These are phyloP conservation scores for Exophiala viscosa DNA, from an alignment of 2,329 filamentous ascomycete genomes.

Conservation along the genomic window DNA sequence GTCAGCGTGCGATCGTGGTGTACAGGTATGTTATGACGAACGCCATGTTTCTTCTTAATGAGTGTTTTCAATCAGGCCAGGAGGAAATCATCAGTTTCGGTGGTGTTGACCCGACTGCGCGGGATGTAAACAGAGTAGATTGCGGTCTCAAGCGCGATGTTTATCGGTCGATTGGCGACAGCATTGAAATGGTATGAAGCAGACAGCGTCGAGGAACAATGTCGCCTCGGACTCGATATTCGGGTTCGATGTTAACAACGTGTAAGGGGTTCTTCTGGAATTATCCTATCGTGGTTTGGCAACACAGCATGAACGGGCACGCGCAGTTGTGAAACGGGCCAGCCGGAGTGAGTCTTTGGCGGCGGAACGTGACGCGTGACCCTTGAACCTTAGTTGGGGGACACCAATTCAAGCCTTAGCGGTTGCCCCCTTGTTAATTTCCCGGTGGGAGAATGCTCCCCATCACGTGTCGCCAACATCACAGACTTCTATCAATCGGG, in stretches of 20 bases:
- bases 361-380: conserved; percentile 1
- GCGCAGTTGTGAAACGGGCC: conserved; percentile 1
- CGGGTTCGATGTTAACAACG: neutral
- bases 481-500: too few species aligned
- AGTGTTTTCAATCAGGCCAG: conserved; percentile 22
- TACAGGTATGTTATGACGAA: conserved; percentile 5
- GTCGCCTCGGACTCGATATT: neutral
- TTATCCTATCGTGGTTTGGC: neutral
- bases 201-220: too few species aligned
- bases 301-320: conserved; percentile 4
- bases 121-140: conserved; percentile 13
- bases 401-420: too few species aligned
- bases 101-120: conserved; percentile 8
- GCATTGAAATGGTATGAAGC: neutral
- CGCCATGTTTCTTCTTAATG: conserved; percentile 15
- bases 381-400: too few species aligned
- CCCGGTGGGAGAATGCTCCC: too few species aligned
- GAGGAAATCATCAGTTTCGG: conserved; percentile 20
- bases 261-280: neutral
- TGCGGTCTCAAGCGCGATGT: neutral
- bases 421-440: too few species aligned
- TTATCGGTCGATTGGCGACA: neutral
- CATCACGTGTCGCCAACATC: too few species aligned
- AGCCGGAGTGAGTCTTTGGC: neutral
- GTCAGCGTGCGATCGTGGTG: conserved; percentile 5